Base-by-base conservation (phyloP, 2,329 filamentous ascomycete genomes). In the Cordyceps tenuipes region DNA sequence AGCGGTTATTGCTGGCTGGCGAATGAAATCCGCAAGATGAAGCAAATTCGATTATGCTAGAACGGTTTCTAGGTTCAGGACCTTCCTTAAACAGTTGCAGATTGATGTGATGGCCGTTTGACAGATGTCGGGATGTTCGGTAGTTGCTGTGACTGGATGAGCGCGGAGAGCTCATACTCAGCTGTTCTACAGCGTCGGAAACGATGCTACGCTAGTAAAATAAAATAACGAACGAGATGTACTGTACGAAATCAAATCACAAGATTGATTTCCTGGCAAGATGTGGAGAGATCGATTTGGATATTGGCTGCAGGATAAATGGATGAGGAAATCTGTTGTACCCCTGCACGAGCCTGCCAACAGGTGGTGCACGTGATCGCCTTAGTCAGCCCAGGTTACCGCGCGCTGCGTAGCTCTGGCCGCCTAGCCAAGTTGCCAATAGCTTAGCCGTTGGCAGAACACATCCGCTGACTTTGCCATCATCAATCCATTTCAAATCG, bases 401-500 rank as follows among this genome's bases (percentile, higher is more conserved):
- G 39, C 36, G 44, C 44, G 43, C 44, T 60, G 52, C 58, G 58
- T 60, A 60, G 58, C 58, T 60, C 58, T 49, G 44, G 46, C 26
- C 46, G 58, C 58, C 58, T 47, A 44, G 58, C 52, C 43, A 43
- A 29, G 23, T 23, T 2, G 2, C 3, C 5, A n/a, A 43, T 31
- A 60, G 52, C 58, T 60, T 26, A 39, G n/a, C 58, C 34, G 34
- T 50, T 26, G 57, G 29, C 19, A 46, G n/a, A 13, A 49, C 50
- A 29, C 57, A 60, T 43, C 21, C 43, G 51, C 26, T 19, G 34
- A 34, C 29, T 15, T 54, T 26, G 34, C 34, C 51, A 49, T 50
- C 34, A 15, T 31, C 46, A 49, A 23, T 55, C 50, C 50, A 29
- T 60, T 50, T 15, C n/a, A 17, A 43, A 44, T 5, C 26, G 43